phyloP scores from a whole-genome alignment of 805 yeast species.

The Hanseniaspora thailandica region DNA sequence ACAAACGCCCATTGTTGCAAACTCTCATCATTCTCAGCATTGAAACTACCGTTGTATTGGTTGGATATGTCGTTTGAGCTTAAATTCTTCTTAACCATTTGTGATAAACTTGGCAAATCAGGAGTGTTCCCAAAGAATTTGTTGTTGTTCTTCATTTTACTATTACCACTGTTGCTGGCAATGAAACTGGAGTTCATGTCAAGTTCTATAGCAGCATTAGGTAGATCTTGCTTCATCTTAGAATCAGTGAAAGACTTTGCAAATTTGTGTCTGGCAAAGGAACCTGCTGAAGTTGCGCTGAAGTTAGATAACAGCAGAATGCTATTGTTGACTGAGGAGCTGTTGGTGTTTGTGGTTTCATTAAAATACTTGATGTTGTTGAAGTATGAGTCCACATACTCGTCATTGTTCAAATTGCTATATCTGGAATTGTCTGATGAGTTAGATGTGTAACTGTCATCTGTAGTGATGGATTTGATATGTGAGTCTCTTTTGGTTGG shows the following conservation, averaged over 20 bases:
- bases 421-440: constrained; percentile 9
- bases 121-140: constrained; percentile 23
- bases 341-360: constrained; percentile 30
- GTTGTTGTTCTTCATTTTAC: constrained; percentile 18
- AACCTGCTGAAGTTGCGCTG: constrained; percentile 84
- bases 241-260: constrained; percentile 32
- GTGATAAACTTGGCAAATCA: constrained; percentile 26
- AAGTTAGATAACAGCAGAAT: constrained; percentile 46
- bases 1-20: constrained; percentile 40
- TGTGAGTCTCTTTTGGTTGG: constrained; percentile 6
- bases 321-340: constrained; percentile 29
- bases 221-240: constrained; percentile 15
- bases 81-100: constrained; percentile 26
- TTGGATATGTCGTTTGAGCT: constrained; percentile 6
- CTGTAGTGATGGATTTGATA: constrained; percentile 15
- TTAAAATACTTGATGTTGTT: constrained; percentile 39
- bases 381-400: constrained; percentile 21
- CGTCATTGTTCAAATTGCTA: background rate
- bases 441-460: constrained; percentile 7
- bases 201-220: constrained; percentile 1
- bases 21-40: constrained; percentile 15
- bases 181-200: background rate
- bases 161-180: background rate
- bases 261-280: constrained; percentile 61
- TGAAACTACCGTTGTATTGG: constrained; percentile 18